These are phyloP conservation scores for Fusarium graminum DNA, from an alignment of 2,329 filamentous ascomycete species.

Conservation along the genomic window DNA sequence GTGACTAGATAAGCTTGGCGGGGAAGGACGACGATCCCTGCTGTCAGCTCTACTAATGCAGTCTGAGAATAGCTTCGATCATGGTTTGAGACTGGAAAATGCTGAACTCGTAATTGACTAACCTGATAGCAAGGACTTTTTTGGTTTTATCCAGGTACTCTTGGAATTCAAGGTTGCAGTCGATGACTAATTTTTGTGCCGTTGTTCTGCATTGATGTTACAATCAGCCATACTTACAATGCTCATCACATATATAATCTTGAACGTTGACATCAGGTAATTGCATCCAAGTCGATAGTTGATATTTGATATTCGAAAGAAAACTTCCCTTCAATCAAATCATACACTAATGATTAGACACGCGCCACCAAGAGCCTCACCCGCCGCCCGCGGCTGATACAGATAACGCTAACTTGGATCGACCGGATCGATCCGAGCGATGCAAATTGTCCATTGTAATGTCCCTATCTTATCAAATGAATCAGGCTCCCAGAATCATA, in stretches of 20 bases:
- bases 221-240: no score
- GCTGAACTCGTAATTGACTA: background rate
- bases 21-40: conserved; percentile 15
- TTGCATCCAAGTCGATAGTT: background rate
- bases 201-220: no score
- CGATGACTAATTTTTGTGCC: no score
- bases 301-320: background rate
- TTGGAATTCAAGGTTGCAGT: no score
- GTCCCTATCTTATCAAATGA: no score
- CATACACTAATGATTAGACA: background rate
- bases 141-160: conserved; percentile 1
- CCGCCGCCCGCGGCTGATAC: background rate
- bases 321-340: background rate
- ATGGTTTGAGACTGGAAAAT: background rate
- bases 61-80: conserved; percentile 3
- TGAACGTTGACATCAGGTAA: no score
- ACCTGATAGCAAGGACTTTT: background rate
- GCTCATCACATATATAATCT: background rate
- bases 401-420: background rate
- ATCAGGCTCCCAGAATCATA: no score
- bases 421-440: background rate
- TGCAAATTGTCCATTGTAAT: no score
- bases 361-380: conserved; percentile 25
- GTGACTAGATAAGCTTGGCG: conserved; percentile 20
- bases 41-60: conserved; percentile 7